These are phyloP conservation scores for Rosa multiflora DNA, from an alignment of 306 rosid genomes.

Conservation along the genomic window DNA sequence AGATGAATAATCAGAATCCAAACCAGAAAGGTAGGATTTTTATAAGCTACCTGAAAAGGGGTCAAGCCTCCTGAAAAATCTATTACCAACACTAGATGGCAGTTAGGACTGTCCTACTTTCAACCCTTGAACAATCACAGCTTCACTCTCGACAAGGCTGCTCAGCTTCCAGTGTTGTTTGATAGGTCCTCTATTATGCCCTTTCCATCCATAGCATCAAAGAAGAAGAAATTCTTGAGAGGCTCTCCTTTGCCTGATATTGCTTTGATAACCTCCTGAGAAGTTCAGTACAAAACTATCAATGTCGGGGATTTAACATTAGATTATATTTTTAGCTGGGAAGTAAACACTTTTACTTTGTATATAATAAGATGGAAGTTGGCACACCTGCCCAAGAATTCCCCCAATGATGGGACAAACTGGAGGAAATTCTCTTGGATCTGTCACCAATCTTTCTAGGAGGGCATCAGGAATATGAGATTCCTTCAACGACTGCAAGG, in stretches of 20 bases:
- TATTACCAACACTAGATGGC: slow-evolving; percentile 8
- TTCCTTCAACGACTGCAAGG: slow-evolving; percentile 67
- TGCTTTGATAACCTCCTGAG: slow-evolving; percentile 91
- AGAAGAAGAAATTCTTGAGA: slow-evolving; percentile 76
- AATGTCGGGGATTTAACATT: not conserved
- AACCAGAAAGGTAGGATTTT: not conserved
- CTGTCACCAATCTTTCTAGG: slow-evolving; percentile 66
- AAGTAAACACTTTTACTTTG: not conserved
- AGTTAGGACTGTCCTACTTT: not conserved
- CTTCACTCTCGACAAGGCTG: slow-evolving; percentile 3
- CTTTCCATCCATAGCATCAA: slow-evolving; percentile 85
- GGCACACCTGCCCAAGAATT: slow-evolving; percentile 86
- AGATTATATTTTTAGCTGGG: not conserved
- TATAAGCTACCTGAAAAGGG: not conserved
- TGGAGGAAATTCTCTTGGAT: slow-evolving; percentile 80
- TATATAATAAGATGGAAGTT: not conserved
- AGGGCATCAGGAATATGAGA: slow-evolving; percentile 66
- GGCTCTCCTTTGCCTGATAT: slow-evolving; percentile 93
- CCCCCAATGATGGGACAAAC: slow-evolving; percentile 94
- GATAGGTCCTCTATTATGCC: slow-evolving; percentile 81
- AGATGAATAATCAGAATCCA: not conserved
- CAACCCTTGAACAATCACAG: not conserved
- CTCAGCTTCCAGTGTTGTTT: slow-evolving; percentile 23
- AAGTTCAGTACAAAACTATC: slow-evolving; percentile 10
- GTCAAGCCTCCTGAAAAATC: slow-evolving; percentile 24